These are phyloP conservation scores for Paramecium octaurelia DNA, from an alignment of 73 alveolate species.

Conservation along the genomic window DNA sequence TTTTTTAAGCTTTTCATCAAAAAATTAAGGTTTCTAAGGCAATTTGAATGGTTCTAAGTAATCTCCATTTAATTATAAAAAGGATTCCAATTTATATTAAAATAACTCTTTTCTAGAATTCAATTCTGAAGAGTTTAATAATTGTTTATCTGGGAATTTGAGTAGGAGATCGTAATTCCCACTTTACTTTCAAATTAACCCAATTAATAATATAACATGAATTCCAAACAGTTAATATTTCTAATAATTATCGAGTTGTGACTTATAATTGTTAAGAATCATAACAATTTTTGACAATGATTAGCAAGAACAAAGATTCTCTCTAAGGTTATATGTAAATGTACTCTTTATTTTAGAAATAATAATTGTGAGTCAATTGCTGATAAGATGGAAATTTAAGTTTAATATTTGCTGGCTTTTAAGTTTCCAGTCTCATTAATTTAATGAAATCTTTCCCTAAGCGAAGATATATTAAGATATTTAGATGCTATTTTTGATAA, in stretches of 20 bases:
- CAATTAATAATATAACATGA: background rate
- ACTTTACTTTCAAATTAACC: background rate
- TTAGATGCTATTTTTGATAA: background rate
- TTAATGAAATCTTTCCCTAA: background rate
- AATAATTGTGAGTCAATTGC: background rate
- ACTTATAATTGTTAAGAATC: background rate
- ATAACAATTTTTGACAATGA: background rate
- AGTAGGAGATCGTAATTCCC: background rate
- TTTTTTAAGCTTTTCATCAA: background rate
- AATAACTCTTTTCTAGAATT: background rate
- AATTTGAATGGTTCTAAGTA: background rate
- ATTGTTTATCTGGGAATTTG: background rate
- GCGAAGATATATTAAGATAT: background rate
- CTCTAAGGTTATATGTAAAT: background rate
- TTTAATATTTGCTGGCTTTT: background rate
- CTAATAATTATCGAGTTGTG: background rate
- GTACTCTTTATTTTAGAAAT: background rate
- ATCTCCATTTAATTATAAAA: background rate
- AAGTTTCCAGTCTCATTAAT: background rate
- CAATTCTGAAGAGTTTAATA: background rate
- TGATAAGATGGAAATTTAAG: background rate
- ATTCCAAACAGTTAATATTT: background rate
- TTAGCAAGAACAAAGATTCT: background rate
- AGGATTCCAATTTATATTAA: background rate
- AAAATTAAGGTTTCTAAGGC: background rate